Percentiles rank a stretch among this genome's conserved stretches.
Evolutionary conservation across 192 early-diverging fungal species (phyloP).

Genomic region (Coemansia erecta): DNA sequence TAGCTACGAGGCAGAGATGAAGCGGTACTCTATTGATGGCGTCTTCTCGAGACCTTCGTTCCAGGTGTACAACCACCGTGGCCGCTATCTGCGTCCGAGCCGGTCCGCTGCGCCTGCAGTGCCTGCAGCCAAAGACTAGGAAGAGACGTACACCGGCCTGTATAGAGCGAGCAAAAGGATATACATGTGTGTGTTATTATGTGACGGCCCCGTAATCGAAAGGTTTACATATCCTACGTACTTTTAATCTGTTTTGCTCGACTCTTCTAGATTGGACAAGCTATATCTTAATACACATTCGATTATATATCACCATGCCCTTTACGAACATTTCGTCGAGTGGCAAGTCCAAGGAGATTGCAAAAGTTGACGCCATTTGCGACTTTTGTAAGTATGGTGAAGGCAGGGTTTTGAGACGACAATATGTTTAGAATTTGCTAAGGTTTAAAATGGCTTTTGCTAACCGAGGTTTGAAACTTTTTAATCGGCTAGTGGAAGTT

Average conservation of each 20-base stretch:
- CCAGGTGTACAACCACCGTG: conserved; percentile 51
- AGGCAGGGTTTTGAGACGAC: neutral
- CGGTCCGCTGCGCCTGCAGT: neutral
- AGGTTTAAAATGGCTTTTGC: neutral
- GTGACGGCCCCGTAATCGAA: neutral
- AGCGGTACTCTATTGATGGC: conserved; percentile 52
- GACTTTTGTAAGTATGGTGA: conserved; percentile 37
- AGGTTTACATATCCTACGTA: neutral
- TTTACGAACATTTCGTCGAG: neutral
- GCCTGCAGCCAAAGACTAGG: neutral
- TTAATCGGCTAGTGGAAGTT: conserved; percentile 39
- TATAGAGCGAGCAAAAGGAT: neutral
- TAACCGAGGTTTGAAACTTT: neutral
- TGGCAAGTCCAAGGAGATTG: conserved; percentile 9
- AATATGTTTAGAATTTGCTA: no score
- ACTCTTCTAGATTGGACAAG: neutral
- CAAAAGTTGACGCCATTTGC: conserved; percentile 35
- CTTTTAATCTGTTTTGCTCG: neutral
- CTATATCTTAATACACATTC: neutral
- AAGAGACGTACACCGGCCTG: neutral
- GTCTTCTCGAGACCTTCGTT: conserved; percentile 50
- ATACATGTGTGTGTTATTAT: neutral
- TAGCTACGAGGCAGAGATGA: conserved; percentile 55
- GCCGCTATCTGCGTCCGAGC: conserved; percentile 39
- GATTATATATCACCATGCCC: neutral